phyloP scores from a whole-genome alignment of 805 yeast species.

The Starmerella kuoi region DNA sequence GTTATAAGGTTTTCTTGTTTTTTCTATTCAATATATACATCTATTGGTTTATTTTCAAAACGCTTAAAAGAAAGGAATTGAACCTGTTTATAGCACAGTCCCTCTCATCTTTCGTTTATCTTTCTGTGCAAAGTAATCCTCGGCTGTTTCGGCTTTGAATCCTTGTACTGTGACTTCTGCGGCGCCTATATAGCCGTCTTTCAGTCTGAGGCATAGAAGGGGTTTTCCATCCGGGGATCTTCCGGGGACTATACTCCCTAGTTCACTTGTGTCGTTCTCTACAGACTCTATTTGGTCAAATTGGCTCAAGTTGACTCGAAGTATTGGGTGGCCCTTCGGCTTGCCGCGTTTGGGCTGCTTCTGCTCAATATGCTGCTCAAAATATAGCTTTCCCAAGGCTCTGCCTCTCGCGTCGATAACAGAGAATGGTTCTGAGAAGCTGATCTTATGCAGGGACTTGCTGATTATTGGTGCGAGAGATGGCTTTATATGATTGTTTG shows the following conservation, averaged over 20 bases:
- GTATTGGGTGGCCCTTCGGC: conserved; percentile 6
- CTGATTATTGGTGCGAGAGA: conserved; percentile 16
- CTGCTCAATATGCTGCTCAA: conserved; percentile 15
- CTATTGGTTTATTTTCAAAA: too few relatives aligned
- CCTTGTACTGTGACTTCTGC: conserved; percentile 20
- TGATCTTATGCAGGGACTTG: conserved; percentile 11
- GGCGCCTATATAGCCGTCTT: conserved; percentile 21
- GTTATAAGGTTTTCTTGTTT: neutral
- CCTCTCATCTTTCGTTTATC: conserved; percentile 9
- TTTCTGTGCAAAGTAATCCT: conserved; percentile 7
- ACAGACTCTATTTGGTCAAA: conserved; percentile 3
- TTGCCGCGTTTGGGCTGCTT: conserved; percentile 6
- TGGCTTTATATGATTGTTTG: neutral
- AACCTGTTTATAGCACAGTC: too few relatives aligned
- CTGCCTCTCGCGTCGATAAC: conserved; percentile 18
- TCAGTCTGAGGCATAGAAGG: conserved; percentile 14
- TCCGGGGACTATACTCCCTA: conserved; percentile 6
- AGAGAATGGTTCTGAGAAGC: neutral
- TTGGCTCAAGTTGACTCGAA: conserved; percentile 15
- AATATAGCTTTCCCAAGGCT: conserved; percentile 20
- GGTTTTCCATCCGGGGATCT: neutral
- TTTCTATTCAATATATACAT: too few relatives aligned
- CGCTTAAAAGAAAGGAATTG: too few relatives aligned
- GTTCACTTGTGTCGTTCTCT: neutral
- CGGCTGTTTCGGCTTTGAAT: conserved; percentile 14